These are phyloP conservation scores for Rhypophila decipiens DNA, from an alignment of 495 filamentous ascomycete genomes.

Conservation along the genomic window DNA sequence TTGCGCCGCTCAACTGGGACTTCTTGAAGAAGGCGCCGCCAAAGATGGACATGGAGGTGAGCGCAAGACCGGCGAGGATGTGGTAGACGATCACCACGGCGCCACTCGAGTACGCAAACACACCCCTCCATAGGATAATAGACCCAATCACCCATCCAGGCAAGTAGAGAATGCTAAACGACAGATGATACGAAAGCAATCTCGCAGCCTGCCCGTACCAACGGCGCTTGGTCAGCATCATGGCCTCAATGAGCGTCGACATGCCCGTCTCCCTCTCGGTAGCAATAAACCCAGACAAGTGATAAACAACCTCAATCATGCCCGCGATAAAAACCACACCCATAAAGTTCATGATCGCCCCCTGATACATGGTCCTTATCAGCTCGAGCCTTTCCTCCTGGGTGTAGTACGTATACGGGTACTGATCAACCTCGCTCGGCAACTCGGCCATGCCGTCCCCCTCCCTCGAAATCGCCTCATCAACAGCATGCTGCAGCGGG, in stretches of 20 bases:
- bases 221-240: constrained; percentile 60
- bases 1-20: constrained; percentile 70
- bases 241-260: constrained; percentile 73
- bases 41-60: constrained; percentile 64
- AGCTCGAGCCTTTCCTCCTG: constrained; percentile 53
- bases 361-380: constrained; percentile 62
- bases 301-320: constrained; percentile 66
- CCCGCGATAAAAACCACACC: constrained; percentile 62
- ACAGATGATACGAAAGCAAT: constrained; percentile 58
- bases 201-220: constrained; percentile 67
- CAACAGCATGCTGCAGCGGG: constrained; percentile 71
- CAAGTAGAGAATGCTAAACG: constrained; percentile 62
- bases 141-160: constrained; percentile 65
- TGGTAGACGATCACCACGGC: constrained; percentile 57
- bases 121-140: constrained; percentile 51
- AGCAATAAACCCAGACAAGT: constrained; percentile 69
- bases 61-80: constrained; percentile 56
- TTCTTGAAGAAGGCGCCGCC: constrained; percentile 68
- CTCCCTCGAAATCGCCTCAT: constrained; percentile 57
- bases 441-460: constrained; percentile 34
- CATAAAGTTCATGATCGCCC: constrained; percentile 58
- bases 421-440: constrained; percentile 51
- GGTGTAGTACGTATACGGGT: constrained; percentile 65
- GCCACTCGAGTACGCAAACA: constrained; percentile 56
- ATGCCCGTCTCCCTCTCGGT: constrained; percentile 73